These are phyloP conservation scores for Gnaphalium uliginosum DNA, from an alignment of 129 eudicot genomes.

Conservation along the genomic window DNA sequence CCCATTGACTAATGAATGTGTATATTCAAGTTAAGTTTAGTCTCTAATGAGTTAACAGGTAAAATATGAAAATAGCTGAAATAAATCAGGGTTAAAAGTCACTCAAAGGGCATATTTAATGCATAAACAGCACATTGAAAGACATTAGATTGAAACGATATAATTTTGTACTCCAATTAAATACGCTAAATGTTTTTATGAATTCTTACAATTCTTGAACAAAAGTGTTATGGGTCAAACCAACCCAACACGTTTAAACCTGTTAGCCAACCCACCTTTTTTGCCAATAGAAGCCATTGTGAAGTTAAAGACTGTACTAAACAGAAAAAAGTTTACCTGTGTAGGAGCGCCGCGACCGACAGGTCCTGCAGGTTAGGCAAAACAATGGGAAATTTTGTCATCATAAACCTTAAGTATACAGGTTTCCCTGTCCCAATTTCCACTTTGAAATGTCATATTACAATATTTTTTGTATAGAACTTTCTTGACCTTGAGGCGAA, in stretches of 20 bases:
- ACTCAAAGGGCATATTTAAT: not conserved
- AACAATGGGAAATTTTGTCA: not conserved
- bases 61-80: not conserved
- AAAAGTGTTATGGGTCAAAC: not conserved
- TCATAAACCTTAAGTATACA: not conserved
- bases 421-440: not conserved
- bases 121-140: not conserved
- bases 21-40: no score
- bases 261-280: not conserved
- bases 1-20: not conserved
- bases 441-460: constrained; percentile 6
- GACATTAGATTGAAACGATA: no score
- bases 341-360: constrained; percentile 24
- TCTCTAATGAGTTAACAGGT: not conserved
- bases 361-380: constrained; percentile 46
- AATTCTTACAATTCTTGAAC: no score
- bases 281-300: not conserved
- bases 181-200: not conserved
- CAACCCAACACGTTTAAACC: not conserved
- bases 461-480: not conserved
- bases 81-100: not conserved
- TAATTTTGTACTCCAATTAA: no score
- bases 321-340: constrained; percentile 38
- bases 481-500: constrained; percentile 1
- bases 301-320: not conserved